Evolutionary conservation across 805 yeast species (phyloP), one percentile per base, ranked within the genome.

Genomic region (Clavispora santaluciae): DNA sequence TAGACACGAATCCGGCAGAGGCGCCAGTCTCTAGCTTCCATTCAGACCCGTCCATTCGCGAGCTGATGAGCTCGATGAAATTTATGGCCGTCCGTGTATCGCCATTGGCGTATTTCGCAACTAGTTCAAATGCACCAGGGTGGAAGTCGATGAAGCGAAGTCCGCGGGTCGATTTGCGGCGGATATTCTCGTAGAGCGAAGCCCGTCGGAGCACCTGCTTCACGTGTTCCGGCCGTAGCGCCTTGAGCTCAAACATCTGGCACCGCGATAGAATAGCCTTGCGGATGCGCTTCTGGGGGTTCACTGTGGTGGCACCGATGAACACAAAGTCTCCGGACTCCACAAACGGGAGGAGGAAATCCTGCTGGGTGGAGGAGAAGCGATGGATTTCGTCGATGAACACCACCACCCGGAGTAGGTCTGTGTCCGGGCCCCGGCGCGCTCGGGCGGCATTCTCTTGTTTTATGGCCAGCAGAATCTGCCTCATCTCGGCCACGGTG

Each of bases 331-430:
- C 79, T 2, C 98, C 98, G 22, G 76, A 68, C 58, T 93, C 99
- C 1, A 91, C 83, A 46, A 78, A 81, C 0, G 95, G 93, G 29
- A 93, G 65, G 35, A 95, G 76, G 35, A 81, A 75, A 60, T 93
- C 98, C 59, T 93, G 99, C 55, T 93, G 99, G 0, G 80, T 70
- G 45, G 84, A 83, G 49, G 81, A 81, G 58, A 88, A 89, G 23
- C 99, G 65, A 57, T 93, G 99, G 28, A 93, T 84, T 57, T 93
- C 99, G 63, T 93, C 99, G 39, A 90, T 78, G 55, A 93, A 93
- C 10, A 93, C 67, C 8, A 87, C 80, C 12, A 55, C 57, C 1
- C 51, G 46, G n/a, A 38, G 31, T 22, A 11, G 30, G 22, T 15
- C n/a, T n/a, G n/a, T n/a, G n/a, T n/a, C 15, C 12, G 3, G 12